Conservation (phyloP, 495 filamentous ascomycete species). For the Annulohypoxylon moriforme region DNA sequence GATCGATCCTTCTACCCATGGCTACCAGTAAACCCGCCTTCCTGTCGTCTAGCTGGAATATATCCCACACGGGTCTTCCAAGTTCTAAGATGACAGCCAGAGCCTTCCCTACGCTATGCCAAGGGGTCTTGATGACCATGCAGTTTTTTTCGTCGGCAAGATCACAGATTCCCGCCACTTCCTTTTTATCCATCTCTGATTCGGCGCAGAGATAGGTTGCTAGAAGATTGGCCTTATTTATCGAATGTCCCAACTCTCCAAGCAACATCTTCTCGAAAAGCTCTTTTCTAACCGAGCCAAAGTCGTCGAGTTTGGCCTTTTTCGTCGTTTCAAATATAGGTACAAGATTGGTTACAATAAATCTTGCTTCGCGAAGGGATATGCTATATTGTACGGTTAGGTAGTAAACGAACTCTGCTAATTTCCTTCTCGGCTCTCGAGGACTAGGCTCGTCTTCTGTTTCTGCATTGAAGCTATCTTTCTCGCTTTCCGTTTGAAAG, state of each 20-base stretch:
- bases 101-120: background rate
- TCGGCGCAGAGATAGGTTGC: background rate
- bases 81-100: constrained; percentile 5
- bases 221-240: background rate
- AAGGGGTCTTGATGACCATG: background rate
- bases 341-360: background rate
- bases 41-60: constrained; percentile 9
- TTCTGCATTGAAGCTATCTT: background rate
- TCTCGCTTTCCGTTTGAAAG: background rate
- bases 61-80: constrained; percentile 15
- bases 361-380: background rate
- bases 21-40: background rate
- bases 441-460: background rate
- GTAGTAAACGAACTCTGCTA: background rate
- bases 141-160: background rate
- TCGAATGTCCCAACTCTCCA: background rate
- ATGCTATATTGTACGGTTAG: background rate
- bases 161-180: background rate
- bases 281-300: background rate
- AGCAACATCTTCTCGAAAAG: background rate
- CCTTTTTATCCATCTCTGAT: background rate
- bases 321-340: background rate
- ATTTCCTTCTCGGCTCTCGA: background rate
- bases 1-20: background rate
- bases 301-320: background rate